Evolutionary conservation across 2,329 filamentous ascomycete species (phyloP).

Genomic region (Sordariomycetes sp.): DNA sequence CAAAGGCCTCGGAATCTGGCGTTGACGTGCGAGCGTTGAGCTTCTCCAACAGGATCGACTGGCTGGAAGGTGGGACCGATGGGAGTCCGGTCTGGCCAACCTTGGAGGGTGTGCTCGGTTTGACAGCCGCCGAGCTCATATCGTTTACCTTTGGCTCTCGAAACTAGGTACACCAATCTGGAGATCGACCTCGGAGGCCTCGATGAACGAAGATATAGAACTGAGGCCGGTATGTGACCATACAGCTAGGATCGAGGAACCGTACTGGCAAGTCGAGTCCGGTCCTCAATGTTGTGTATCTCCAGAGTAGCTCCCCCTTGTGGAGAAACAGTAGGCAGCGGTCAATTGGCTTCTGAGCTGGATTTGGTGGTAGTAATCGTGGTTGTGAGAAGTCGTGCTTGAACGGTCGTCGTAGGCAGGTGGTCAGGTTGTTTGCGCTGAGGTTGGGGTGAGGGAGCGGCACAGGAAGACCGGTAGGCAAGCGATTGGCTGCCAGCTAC

Average conservation of each 20-base stretch:
- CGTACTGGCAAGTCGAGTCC: neutral
- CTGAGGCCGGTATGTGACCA: neutral
- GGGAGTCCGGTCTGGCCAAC: conserved; percentile 32
- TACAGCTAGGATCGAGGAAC: neutral
- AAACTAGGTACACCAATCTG: neutral
- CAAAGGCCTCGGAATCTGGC: conserved; percentile 86
- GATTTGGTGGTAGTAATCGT: neutral
- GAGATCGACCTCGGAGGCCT: neutral
- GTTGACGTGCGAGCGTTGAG: conserved; percentile 72
- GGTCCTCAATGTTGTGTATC: neutral
- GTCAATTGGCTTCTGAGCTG: neutral
- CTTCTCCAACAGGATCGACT: conserved; percentile 63
- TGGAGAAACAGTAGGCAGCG: neutral
- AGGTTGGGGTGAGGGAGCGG: neutral
- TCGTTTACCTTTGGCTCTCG: conserved; percentile 9
- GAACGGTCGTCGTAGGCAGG: neutral
- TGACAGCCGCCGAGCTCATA: conserved; percentile 42
- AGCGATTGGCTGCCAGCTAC: neutral
- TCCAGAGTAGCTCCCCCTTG: neutral
- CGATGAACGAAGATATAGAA: neutral
- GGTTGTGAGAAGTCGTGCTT: neutral
- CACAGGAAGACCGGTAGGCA: neutral
- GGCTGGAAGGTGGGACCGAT: conserved; percentile 43
- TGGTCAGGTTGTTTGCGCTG: neutral
- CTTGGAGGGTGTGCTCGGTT: conserved; percentile 36